Conservation (phyloP, 164 flowering plant species). For the Cinnamomum chago region DNA sequence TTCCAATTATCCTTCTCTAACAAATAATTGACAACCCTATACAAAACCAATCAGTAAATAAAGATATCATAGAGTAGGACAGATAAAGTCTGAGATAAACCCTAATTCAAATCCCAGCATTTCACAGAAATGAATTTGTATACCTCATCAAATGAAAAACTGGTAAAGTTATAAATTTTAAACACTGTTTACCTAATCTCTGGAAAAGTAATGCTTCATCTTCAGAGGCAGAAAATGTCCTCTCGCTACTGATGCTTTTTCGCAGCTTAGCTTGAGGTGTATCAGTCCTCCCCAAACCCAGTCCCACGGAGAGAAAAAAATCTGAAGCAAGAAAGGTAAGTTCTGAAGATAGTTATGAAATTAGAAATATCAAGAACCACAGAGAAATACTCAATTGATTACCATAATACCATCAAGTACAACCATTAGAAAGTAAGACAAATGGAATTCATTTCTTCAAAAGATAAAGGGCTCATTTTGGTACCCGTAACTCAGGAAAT, state of each 20-base stretch:
- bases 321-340: conserved; percentile 33
- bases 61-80: neutral
- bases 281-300: conserved; percentile 79
- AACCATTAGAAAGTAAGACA: neutral
- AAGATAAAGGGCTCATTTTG: too few relatives aligned
- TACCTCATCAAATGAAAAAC: neutral
- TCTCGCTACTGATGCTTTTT: conserved; percentile 87
- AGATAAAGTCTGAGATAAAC: neutral
- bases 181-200: conserved; percentile 51
- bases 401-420: neutral
- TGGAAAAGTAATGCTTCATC: conserved; percentile 50
- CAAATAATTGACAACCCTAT: too few relatives aligned
- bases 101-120: neutral
- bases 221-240: conserved; percentile 77
- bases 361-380: neutral
- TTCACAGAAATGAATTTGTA: neutral
- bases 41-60: neutral
- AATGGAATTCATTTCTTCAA: neutral
- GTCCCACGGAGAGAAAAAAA: conserved; percentile 82
- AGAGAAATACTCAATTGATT: neutral
- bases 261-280: conserved; percentile 52
- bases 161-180: neutral
- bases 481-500: too few relatives aligned
- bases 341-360: neutral
- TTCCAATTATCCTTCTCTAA: too few relatives aligned